Conservation (phyloP, 1,284 basidiomycete species). For the Tausonia pullulans region DNA sequence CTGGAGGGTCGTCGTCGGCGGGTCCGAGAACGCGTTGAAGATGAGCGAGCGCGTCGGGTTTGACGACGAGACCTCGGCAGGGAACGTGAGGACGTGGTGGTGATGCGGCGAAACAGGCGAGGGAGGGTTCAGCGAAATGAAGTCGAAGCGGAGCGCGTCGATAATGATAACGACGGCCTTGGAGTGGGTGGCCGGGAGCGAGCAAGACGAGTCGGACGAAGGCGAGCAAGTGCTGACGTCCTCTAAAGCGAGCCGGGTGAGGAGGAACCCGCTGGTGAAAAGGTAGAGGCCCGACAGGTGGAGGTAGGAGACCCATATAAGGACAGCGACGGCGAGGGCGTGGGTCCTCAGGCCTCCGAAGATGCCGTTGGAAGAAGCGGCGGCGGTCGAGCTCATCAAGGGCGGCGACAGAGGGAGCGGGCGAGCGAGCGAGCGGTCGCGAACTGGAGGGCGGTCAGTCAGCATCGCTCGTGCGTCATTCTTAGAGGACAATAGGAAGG, state of each 20-base stretch:
- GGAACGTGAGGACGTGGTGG: constrained; percentile 72
- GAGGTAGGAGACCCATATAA: constrained; percentile 46
- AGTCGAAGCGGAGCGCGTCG: constrained; percentile 90
- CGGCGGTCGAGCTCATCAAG: neutral
- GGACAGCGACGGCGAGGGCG: constrained; percentile 37
- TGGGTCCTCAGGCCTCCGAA: constrained; percentile 2
- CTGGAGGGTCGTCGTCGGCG: constrained; percentile 91
- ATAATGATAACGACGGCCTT: constrained; percentile 78
- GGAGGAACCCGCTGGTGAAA: constrained; percentile 78
- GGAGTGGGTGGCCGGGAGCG: constrained; percentile 53
- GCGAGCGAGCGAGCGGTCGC: no score
- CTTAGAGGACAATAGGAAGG: no score
- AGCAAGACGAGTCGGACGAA: constrained; percentile 28
- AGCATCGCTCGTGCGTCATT: no score
- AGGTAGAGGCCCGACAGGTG: constrained; percentile 44
- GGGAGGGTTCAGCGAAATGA: constrained; percentile 62
- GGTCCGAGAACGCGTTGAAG: constrained; percentile 82
- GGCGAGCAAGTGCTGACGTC: constrained; percentile 42
- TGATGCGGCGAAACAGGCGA: constrained; percentile 54
- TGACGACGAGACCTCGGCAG: constrained; percentile 51
- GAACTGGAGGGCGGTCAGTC: no score
- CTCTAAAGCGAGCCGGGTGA: constrained; percentile 66
- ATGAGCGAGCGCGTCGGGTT: constrained; percentile 65
- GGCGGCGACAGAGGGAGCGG: no score
- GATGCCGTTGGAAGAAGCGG: neutral